phyloP scores from a whole-genome alignment of 805 yeast species.

The Wickerhamomyces strasburgensis region DNA sequence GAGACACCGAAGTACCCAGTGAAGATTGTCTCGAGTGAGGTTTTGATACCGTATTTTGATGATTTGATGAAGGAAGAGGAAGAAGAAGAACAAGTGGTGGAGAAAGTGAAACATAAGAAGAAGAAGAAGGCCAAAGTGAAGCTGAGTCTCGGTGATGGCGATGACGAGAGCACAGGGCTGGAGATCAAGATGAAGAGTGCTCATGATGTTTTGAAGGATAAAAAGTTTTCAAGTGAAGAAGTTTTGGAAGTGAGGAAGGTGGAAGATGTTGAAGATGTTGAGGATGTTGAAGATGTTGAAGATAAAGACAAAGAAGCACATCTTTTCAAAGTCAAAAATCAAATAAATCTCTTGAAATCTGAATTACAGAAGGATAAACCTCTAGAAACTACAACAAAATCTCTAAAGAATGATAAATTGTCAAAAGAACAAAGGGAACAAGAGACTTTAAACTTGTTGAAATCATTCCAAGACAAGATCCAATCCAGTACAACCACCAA shows the following conservation, averaged over 20 bases:
- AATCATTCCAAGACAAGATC: slow-evolving; percentile 25
- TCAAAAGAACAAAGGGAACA: slow-evolving; percentile 21
- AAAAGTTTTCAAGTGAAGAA: slow-evolving; percentile 14
- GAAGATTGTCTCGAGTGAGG: slow-evolving; percentile 34
- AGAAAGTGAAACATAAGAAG: slow-evolving; percentile 9
- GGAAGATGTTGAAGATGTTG: not conserved
- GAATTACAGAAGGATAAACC: not conserved
- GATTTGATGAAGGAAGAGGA: slow-evolving; percentile 28
- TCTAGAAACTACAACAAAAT: slow-evolving; percentile 1
- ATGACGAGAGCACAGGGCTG: slow-evolving; percentile 22
- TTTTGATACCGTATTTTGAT: slow-evolving; percentile 45
- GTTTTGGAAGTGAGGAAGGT: not conserved
- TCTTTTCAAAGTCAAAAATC: too few relatives aligned
- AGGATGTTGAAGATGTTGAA: not conserved
- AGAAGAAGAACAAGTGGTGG: not conserved
- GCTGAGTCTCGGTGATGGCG: slow-evolving; percentile 27
- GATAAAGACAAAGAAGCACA: slow-evolving; percentile 5
- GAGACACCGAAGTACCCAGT: slow-evolving; percentile 50
- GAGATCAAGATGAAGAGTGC: slow-evolving; percentile 37
- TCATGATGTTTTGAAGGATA: slow-evolving; percentile 33
- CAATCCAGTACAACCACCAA: not conserved
- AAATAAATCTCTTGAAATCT: not conserved
- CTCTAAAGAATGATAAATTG: not conserved
- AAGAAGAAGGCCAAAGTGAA: slow-evolving; percentile 30
- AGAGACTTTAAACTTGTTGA: slow-evolving; percentile 25